These are phyloP conservation scores for Carallia pectinifolia DNA, from an alignment of 345 rosid species.

Conservation along the genomic window DNA sequence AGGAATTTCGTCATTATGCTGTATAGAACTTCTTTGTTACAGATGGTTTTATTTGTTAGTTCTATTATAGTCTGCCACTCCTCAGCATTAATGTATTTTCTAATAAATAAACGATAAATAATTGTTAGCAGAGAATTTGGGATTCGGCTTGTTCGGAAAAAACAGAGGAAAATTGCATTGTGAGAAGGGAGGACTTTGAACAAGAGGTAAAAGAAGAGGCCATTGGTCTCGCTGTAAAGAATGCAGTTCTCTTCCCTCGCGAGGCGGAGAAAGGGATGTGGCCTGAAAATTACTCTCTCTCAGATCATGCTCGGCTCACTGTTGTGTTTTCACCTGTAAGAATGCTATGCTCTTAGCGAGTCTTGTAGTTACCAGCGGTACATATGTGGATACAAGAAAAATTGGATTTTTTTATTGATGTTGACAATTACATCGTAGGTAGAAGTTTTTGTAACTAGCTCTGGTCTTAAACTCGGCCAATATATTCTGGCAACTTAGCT, in stretches of 20 bases:
- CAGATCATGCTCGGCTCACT: constrained; percentile 75
- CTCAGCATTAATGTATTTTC: too few relatives aligned
- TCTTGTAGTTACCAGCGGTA: background rate
- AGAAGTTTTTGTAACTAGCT: background rate
- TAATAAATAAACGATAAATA: background rate
- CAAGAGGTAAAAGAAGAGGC: constrained; percentile 21
- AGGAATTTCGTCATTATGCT: background rate
- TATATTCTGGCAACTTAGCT: background rate
- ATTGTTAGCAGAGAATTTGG: constrained; percentile 25
- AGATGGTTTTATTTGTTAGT: background rate
- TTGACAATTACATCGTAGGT: background rate
- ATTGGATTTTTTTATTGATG: background rate
- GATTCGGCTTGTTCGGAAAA: constrained; percentile 6
- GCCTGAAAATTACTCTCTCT: constrained; percentile 75
- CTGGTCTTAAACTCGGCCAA: constrained; percentile 1
- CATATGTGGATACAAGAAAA: background rate
- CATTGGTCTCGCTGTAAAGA: constrained; percentile 62
- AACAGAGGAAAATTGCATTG: constrained; percentile 8
- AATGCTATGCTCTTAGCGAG: constrained; percentile 45
- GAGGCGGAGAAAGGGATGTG: constrained; percentile 74
- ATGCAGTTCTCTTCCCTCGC: constrained; percentile 72
- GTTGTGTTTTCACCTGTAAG: constrained; percentile 68
- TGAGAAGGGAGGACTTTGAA: constrained; percentile 2
- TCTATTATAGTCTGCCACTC: background rate
- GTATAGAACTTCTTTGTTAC: background rate